Evolutionary conservation across 2,329 filamentous ascomycete genomes (phyloP).

Genomic region (Scortechinia acanthostroma): DNA sequence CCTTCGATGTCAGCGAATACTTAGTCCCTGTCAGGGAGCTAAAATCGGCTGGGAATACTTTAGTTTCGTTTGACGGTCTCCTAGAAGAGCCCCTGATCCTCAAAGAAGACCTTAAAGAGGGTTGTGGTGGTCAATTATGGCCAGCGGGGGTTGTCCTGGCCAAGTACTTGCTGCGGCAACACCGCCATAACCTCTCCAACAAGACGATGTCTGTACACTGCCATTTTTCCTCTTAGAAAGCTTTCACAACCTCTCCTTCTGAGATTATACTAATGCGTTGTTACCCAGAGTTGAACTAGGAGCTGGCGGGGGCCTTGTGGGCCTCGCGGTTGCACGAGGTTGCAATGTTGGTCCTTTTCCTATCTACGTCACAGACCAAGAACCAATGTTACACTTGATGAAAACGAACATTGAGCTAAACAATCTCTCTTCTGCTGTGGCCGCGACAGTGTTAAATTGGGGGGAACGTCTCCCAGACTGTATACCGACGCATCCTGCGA

Average conservation of each 20-base stretch:
- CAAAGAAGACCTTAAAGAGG: slow-evolving; percentile 52
- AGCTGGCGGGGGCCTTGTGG: slow-evolving; percentile 55
- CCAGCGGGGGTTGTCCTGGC: slow-evolving; percentile 55
- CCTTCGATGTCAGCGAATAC: neutral
- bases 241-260: no score
- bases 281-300: slow-evolving; percentile 51
- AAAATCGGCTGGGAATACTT: slow-evolving; percentile 38
- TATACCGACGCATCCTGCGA: slow-evolving; percentile 27
- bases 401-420: slow-evolving; percentile 52
- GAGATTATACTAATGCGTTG: slow-evolving; percentile 4
- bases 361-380: slow-evolving; percentile 53
- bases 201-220: slow-evolving; percentile 41
- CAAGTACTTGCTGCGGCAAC: slow-evolving; percentile 48
- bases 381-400: slow-evolving; percentile 52
- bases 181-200: slow-evolving; percentile 31
- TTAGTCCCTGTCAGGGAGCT: slow-evolving; percentile 30
- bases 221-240: no score
- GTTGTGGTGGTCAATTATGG: slow-evolving; percentile 60
- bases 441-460: slow-evolving; percentile 48
- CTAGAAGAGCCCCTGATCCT: slow-evolving; percentile 42
- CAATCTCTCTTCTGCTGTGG: slow-evolving; percentile 31
- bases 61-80: slow-evolving; percentile 48
- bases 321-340: slow-evolving; percentile 44
- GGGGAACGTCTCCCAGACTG: slow-evolving; percentile 28
- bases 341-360: slow-evolving; percentile 28